phyloP scores from a whole-genome alignment of 805 yeast species.

The Jamesozyma gamospora region DNA sequence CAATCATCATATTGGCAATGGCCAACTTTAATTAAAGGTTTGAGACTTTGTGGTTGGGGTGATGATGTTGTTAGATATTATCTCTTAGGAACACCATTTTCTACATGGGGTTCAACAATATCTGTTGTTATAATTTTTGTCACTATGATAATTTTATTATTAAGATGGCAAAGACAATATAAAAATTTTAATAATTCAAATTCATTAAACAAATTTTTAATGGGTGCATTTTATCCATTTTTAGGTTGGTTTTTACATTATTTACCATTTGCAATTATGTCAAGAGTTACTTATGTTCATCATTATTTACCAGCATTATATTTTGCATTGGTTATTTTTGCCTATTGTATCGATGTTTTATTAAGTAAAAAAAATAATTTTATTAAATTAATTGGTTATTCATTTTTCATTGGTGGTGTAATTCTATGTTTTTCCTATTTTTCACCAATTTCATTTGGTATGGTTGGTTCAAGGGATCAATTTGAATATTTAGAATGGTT shows the following conservation, averaged over 20 bases:
- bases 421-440: conserved; percentile 49
- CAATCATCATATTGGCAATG: conserved; percentile 82
- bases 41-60: conserved; percentile 72
- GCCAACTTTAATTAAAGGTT: conserved; percentile 70
- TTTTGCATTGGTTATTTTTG: conserved; percentile 54
- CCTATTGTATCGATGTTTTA: conserved; percentile 41
- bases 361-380: conserved; percentile 21
- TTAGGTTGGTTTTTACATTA: conserved; percentile 75
- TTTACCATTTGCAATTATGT: conserved; percentile 69
- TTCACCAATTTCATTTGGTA: conserved; percentile 56
- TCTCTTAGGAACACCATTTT: conserved; percentile 66
- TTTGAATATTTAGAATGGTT: conserved; percentile 42
- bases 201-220: conserved; percentile 43
- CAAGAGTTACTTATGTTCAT: conserved; percentile 78
- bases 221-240: conserved; percentile 73
- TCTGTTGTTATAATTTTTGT: conserved; percentile 49
- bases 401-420: conserved; percentile 33
- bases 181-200: conserved; percentile 44
- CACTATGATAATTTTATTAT: conserved; percentile 35
- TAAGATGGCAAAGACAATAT: conserved; percentile 80
- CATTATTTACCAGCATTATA: conserved; percentile 79
- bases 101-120: conserved; percentile 65
- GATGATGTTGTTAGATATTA: conserved; percentile 55
- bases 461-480: conserved; percentile 38
- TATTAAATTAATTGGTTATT: conserved; percentile 30